A percentile compares a stretch with the other conserved stretches of the same genome.
Evolutionary conservation across 805 yeast genomes (phyloP).

Genomic region (Priceomyces melissophilus): DNA sequence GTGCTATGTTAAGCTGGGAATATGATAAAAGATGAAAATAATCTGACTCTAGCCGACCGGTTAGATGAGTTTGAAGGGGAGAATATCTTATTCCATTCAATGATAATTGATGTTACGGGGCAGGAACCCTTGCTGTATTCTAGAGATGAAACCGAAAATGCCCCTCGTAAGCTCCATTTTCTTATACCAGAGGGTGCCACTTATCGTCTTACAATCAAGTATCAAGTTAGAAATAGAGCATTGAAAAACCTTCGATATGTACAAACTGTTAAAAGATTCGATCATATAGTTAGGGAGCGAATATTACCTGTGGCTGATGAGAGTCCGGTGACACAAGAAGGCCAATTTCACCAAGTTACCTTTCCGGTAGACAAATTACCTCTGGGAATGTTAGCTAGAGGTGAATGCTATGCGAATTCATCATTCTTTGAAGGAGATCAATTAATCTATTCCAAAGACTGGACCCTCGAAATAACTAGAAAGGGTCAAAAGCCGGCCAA

Average conservation of each 20-base stretch:
- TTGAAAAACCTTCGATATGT: constrained; percentile 20
- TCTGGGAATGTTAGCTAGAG: constrained; percentile 27
- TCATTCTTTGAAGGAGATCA: constrained; percentile 18
- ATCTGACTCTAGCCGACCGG: not conserved
- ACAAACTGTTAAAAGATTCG: constrained; percentile 27
- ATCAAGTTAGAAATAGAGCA: constrained; percentile 17
- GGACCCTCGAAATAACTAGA: constrained; percentile 19
- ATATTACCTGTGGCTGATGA: constrained; percentile 16
- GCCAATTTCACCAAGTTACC: constrained; percentile 14
- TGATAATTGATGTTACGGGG: constrained; percentile 26
- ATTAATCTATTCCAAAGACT: constrained; percentile 12
- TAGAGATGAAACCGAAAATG: constrained; percentile 20
- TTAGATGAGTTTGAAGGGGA: constrained; percentile 18
- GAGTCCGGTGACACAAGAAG: constrained; percentile 17
- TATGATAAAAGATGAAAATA: not conserved
- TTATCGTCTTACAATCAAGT: constrained; percentile 22
- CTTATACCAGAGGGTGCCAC: constrained; percentile 23
- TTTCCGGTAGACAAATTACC: constrained; percentile 28
- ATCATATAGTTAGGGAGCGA: constrained; percentile 21
- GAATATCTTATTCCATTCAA: constrained; percentile 20
- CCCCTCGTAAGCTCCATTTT: constrained; percentile 22
- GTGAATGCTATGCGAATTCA: constrained; percentile 21
- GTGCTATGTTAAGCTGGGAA: not conserved
- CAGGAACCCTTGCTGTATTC: constrained; percentile 17
- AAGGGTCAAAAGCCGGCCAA: constrained; percentile 9